phyloP scores from a whole-genome alignment of 306 rosid genomes.

The Hylodesmum podocarpum region DNA sequence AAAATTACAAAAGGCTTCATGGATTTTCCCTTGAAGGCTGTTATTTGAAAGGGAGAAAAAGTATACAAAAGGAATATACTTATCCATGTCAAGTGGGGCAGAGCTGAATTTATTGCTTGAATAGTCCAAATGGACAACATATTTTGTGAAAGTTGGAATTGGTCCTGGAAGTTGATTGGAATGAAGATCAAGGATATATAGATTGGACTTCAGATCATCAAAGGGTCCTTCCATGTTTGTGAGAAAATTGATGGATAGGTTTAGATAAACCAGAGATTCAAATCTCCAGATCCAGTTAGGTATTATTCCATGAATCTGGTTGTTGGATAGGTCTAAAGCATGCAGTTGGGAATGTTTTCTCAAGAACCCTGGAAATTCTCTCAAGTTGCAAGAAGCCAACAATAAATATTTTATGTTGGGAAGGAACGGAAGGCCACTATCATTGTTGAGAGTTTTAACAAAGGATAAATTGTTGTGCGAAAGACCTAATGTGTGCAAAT shows the following conservation, averaged over 20 bases:
- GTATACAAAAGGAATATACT: not conserved
- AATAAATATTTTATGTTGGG: not conserved
- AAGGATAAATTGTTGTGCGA: slow-evolving; percentile 41
- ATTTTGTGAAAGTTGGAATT: not conserved
- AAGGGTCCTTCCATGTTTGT: slow-evolving; percentile 21
- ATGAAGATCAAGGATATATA: slow-evolving; percentile 22
- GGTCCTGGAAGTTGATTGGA: slow-evolving; percentile 35
- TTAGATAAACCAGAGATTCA: not conserved
- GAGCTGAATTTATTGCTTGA: slow-evolving; percentile 38
- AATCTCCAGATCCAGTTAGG: slow-evolving; percentile 56
- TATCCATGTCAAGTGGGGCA: not conserved
- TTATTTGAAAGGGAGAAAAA: slow-evolving; percentile 30
- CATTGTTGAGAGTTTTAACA: not conserved
- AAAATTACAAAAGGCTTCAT: slow-evolving; percentile 18
- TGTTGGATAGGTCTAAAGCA: slow-evolving; percentile 35
- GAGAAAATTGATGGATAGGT: slow-evolving; percentile 47
- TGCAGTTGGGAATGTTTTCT: not conserved
- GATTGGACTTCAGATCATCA: not conserved
- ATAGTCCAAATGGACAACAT: slow-evolving; percentile 3
- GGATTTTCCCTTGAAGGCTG: not conserved
- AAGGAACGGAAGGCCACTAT: not conserved
- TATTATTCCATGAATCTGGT: slow-evolving; percentile 39
- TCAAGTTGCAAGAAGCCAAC: slow-evolving; percentile 36
- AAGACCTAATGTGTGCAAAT: slow-evolving; percentile 40
- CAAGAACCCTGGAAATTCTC: slow-evolving; percentile 30